Conservation (phyloP, 768 basidiomycete species). For the Leccinum uliginosum region DNA sequence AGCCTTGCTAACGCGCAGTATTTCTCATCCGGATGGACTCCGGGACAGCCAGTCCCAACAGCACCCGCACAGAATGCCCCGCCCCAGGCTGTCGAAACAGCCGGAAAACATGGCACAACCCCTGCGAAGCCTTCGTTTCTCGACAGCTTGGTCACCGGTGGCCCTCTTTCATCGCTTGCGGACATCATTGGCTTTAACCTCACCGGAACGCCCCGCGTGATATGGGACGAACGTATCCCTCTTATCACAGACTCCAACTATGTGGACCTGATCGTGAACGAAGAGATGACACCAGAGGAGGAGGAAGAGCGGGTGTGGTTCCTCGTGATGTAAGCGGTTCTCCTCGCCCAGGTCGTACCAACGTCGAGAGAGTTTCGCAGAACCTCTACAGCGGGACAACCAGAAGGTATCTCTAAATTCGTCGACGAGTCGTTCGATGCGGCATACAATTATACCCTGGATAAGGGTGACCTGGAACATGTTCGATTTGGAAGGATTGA, state of each 20-base stretch:
- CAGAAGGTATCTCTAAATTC: constrained; percentile 63
- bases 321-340: constrained; percentile 59
- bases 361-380: constrained; percentile 30
- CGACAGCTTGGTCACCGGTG: constrained; percentile 42
- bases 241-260: constrained; percentile 84
- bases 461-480: constrained; percentile 59
- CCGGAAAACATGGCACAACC: constrained; percentile 19
- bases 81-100: constrained; percentile 18
- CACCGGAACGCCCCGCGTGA: constrained; percentile 41
- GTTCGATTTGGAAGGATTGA: constrained; percentile 85
- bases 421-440: constrained; percentile 73
- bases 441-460: constrained; percentile 59
- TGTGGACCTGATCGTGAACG: constrained; percentile 65
- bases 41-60: constrained; percentile 56
- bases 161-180: constrained; percentile 53
- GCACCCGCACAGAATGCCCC: constrained; percentile 9
- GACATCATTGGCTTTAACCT: constrained; percentile 65
- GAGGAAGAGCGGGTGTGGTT: constrained; percentile 72
- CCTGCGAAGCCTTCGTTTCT: constrained; percentile 23
- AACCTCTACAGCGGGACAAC: constrained; percentile 52
- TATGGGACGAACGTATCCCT: constrained; percentile 72
- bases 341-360: background rate
- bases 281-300: constrained; percentile 59
- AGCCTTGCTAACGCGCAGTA: constrained; percentile 54
- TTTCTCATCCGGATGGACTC: constrained; percentile 78